Conservation (phyloP, 2,329 filamentous ascomycete genomes). For the Phialophora expanda region DNA sequence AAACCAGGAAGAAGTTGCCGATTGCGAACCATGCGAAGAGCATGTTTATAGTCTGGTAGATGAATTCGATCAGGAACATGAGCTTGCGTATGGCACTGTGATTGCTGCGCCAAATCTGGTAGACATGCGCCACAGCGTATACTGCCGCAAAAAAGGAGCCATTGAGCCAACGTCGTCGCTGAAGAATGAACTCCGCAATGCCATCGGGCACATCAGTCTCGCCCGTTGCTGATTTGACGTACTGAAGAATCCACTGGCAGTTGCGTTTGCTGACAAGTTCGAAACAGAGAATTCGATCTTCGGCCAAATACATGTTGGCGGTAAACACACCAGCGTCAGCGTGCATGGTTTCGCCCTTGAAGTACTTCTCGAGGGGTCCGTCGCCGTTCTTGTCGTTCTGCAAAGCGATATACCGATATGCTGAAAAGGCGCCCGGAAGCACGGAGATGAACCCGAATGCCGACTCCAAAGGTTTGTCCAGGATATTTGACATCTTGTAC, state of each 20-base stretch:
- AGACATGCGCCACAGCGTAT: slow-evolving; percentile 92
- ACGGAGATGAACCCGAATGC: slow-evolving; percentile 98
- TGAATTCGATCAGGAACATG: slow-evolving; percentile 88
- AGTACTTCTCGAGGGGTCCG: slow-evolving; percentile 94
- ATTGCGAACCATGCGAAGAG: slow-evolving; percentile 98
- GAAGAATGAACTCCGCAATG: slow-evolving; percentile 92
- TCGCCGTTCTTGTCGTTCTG: slow-evolving; percentile 96
- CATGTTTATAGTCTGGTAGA: slow-evolving; percentile 94
- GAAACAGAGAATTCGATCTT: slow-evolving; percentile 59
- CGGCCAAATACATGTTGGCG: slow-evolving; percentile 71
- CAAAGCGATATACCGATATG: slow-evolving; percentile 90
- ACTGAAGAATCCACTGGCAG: slow-evolving; percentile 95
- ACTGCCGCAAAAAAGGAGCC: slow-evolving; percentile 98
- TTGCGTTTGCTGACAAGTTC: slow-evolving; percentile 97
- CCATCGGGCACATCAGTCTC: slow-evolving; percentile 96
- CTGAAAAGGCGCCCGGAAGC: slow-evolving; percentile 96
- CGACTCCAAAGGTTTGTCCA: slow-evolving; percentile 96
- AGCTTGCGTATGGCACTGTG: slow-evolving; percentile 87
- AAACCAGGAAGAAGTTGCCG: slow-evolving; percentile 98
- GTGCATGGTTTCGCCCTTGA: slow-evolving; percentile 94
- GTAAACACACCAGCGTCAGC: slow-evolving; percentile 95
- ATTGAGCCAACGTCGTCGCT: slow-evolving; percentile 98
- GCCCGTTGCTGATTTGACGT: slow-evolving; percentile 95
- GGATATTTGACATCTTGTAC: slow-evolving; percentile 99
- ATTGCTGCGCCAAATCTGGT: slow-evolving; percentile 92